Base-by-base conservation (phyloP, 495 filamentous ascomycete genomes). In the Staphylotrichum longicolle region DNA sequence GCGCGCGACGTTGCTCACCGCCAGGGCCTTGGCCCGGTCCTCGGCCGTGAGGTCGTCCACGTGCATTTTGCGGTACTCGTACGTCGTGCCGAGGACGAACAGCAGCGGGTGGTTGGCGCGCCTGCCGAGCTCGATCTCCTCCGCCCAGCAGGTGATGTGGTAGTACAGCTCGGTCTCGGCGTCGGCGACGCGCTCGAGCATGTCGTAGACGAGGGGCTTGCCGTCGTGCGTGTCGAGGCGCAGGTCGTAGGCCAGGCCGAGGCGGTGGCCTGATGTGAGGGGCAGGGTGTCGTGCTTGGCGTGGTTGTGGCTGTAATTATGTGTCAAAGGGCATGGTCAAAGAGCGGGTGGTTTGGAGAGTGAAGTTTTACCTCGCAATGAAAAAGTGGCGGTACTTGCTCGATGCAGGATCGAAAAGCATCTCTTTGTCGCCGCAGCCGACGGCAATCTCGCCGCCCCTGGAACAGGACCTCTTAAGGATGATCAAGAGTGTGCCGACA, bases 211-310 rank as follows among this genome's bases (percentile, higher is more conserved):
- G 7, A 34, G 14, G 35, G 48, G 50, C 35, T 40, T 15, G 35
- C 14, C n/a, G 12, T 11, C 5, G n/a, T 39, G 33, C 15, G 27
- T 49, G 1, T 27, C 15, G 27, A 53, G 50, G 14, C 50, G 33
- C 14, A 64, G 41, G 9, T 60, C 45, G 51, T 61, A 64, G 11
- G 53, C 52, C 0, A 64, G 8, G 2, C 45, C 57, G 9, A 64
- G 1, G 27, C 57, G 62, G 51, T 55, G 35, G 14, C 62, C 57
- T 4, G 34, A 12, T 0, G 49, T 32, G 0, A 63, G 48, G 0
- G 56, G 56, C 1, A 51, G 42, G 0, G 12, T 8, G 14, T 63
- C 56, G 27, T 54, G 50, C 3, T 47, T 35, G 41, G 50, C 50
- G 3, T 41, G 33, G 6, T 44, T n/a, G 39, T 61, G 58, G 27